Evolutionary conservation across 2,329 filamentous ascomycete species (phyloP).

Genomic region (Chaetomiaceae sp.): DNA sequence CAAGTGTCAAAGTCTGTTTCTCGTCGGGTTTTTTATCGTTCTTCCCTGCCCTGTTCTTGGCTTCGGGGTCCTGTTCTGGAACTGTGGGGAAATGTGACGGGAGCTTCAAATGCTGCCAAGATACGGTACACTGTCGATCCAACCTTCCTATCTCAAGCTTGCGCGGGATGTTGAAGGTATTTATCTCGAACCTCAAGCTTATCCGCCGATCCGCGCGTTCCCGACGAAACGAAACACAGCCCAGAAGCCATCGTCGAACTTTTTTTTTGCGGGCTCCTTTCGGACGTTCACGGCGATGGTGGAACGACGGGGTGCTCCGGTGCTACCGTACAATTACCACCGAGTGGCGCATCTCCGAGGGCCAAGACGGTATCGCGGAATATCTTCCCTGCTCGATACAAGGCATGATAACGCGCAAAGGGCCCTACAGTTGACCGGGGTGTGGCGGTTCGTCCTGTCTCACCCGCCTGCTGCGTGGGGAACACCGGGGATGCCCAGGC

Average conservation of each 20-base stretch:
- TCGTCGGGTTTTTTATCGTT: neutral
- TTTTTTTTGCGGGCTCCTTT: conserved; percentile 1
- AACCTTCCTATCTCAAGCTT: neutral
- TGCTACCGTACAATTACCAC: conserved; percentile 5
- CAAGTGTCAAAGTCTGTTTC: neutral
- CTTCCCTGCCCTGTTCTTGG: neutral
- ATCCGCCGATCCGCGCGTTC: neutral
- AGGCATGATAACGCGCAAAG: neutral
- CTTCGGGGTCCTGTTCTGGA: neutral
- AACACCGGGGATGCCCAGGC: neutral
- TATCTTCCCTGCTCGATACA: neutral
- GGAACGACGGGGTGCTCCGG: conserved; percentile 10
- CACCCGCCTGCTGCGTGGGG: neutral
- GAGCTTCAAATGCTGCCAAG: neutral
- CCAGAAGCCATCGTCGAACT: neutral
- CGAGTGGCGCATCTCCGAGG: conserved; percentile 16
- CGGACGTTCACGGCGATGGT: conserved; percentile 1
- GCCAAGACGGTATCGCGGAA: neutral
- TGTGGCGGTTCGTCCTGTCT: conserved; percentile 1
- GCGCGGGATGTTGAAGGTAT: neutral
- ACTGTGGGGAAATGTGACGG: conserved; percentile 10
- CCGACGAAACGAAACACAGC: neutral
- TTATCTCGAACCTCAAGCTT: neutral
- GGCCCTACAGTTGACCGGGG: conserved; percentile 5
- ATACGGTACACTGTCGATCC: neutral